Evolutionary conservation across 148 eudicot genomes (phyloP).

Genomic region (Selenicereus undatus): DNA sequence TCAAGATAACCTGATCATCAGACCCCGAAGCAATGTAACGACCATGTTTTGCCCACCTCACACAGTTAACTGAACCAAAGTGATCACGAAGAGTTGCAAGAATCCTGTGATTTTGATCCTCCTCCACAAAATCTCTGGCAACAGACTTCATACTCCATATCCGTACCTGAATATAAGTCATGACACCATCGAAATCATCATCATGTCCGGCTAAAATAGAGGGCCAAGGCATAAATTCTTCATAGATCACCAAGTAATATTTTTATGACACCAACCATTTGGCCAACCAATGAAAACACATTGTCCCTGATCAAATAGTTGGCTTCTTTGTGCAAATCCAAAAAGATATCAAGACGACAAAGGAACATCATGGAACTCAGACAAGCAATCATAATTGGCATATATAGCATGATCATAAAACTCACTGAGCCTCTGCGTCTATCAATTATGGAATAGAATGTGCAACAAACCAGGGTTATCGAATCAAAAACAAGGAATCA

Average conservation of each 20-base stretch:
- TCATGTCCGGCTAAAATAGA: not conserved
- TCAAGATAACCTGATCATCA: slow-evolving; percentile 84
- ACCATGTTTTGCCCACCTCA: slow-evolving; percentile 96
- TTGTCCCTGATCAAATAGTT: not conserved
- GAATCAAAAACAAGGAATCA: not conserved
- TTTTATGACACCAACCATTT: not conserved
- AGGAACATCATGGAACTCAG: not conserved
- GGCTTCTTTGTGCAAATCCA: not conserved
- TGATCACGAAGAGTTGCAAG: slow-evolving; percentile 96
- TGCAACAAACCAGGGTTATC: not conserved
- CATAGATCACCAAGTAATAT: not conserved
- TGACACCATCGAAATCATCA: slow-evolving; percentile 2
- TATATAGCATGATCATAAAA: not conserved
- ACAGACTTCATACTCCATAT: slow-evolving; percentile 88
- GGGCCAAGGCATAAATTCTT: not conserved
- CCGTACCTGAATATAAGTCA: slow-evolving; percentile 57
- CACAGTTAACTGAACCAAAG: slow-evolving; percentile 96
- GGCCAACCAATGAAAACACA: not conserved
- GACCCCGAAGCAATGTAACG: slow-evolving; percentile 90
- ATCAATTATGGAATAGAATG: not conserved
- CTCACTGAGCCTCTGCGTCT: not conserved
- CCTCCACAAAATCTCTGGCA: slow-evolving; percentile 47
- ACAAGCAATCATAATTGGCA: not conserved
- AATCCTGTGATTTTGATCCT: slow-evolving; percentile 59
- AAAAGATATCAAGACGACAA: not conserved